A percentile compares a stretch with the other conserved stretches of the same genome.
Evolutionary conservation across 495 filamentous ascomycete species (phyloP).

Genomic region (Apodospora peruviana): DNA sequence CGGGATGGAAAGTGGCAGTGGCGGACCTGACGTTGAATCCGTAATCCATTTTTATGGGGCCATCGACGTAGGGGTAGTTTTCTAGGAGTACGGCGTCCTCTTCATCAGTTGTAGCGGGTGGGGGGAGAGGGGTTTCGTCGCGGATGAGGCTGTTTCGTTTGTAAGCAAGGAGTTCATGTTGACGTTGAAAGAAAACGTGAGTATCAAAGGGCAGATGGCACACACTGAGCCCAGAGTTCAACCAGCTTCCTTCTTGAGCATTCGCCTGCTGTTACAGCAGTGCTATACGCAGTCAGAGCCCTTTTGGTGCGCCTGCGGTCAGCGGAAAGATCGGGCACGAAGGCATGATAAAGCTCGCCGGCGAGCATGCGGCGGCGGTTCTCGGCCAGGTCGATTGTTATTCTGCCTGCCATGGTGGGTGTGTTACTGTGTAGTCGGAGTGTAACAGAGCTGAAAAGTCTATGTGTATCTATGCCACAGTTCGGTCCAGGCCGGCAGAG

Average conservation of each 20-base stretch:
- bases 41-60: conserved; percentile 69
- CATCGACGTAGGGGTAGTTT: conserved; percentile 63
- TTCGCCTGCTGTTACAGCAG: conserved; percentile 38
- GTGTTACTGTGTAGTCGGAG: too few relatives aligned
- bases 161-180: background rate
- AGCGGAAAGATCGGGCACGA: conserved; percentile 40
- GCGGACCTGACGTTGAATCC: conserved; percentile 60
- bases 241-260: conserved; percentile 51
- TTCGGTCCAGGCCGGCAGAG: too few relatives aligned
- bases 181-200: background rate
- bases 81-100: conserved; percentile 57
- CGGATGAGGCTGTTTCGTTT: conserved; percentile 45
- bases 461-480: too few relatives aligned
- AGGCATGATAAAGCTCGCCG: conserved; percentile 49
- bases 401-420: too few relatives aligned
- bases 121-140: conserved; percentile 58
- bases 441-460: too few relatives aligned
- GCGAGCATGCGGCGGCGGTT: conserved; percentile 44
- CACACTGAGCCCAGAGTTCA: too few relatives aligned
- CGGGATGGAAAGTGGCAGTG: background rate
- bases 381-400: conserved; percentile 26
- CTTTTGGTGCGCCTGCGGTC: conserved; percentile 54
- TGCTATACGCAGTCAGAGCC: conserved; percentile 59
- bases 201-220: background rate
- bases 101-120: conserved; percentile 41